Base-by-base conservation (phyloP, 164 flowering plant genomes). In the Chimonanthus salicifolius region DNA sequence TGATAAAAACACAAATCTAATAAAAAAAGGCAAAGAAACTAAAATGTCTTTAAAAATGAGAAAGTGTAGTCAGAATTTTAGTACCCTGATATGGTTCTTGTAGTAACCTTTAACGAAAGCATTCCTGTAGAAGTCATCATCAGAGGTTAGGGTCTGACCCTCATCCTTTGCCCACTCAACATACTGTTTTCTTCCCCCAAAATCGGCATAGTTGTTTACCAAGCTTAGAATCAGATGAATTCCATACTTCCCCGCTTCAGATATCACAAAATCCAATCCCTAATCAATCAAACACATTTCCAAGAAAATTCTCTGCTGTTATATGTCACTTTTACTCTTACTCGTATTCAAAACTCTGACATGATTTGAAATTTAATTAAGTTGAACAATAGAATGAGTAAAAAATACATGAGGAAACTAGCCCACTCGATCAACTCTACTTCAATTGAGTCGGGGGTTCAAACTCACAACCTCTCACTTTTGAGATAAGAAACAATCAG, bases 111-210 rank as follows among this genome's bases (percentile, higher is more conserved):
- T 93, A 18, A 87, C 87, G n/a, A 85, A 81, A 69, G 88, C 58
- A 70, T 88, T 88, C 7, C 83, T 85, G 72, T 73, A 93, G 86
- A 93, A 93, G 72, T 86, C 96, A 84, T 93, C 98, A 4, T 88
- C 93, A 45, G 87, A 83, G 10, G 77, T 49, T 43, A 88, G 7
- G 63, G 81, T 64, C 73, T 88, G 86, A 6, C 93, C 96, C 67
- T 83, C 84, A 65, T 77, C 82, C 78, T 83, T 88, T 66, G 89
- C 98, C 98, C 97, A 93, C 2, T 86, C 78, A 21, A 90, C 92
- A 70, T 93, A 91, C 74, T 91, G 98, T 18, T 82, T 81, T 78
- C 77, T 91, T 62, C 98, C 96, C 62, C 98, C 94, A 73, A 80
- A 81, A 67, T 73, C 77, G 7, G 83, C 82, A 71, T 86, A 89